phyloP scores from a whole-genome alignment of 495 filamentous ascomycete species.

The Geopyxis carbonaria region DNA sequence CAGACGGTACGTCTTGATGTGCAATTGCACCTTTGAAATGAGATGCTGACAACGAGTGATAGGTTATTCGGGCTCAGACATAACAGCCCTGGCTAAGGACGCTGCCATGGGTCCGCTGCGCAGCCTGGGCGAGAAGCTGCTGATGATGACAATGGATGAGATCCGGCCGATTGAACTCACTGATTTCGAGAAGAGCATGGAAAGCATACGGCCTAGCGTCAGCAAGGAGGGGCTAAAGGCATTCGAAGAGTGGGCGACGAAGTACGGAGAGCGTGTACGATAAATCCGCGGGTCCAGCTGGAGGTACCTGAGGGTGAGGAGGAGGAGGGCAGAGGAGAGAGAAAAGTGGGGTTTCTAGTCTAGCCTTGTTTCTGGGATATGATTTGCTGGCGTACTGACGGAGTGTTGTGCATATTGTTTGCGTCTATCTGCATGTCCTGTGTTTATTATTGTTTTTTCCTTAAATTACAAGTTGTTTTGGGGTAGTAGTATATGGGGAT shows the following conservation, averaged over 20 bases:
- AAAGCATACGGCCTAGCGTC: slow-evolving; percentile 80
- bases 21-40: slow-evolving; percentile 2
- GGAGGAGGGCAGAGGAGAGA: neutral
- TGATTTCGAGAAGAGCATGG: slow-evolving; percentile 75
- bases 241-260: slow-evolving; percentile 86
- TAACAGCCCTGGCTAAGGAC: slow-evolving; percentile 93
- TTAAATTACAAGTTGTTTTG: no score
- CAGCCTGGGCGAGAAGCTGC: slow-evolving; percentile 72
- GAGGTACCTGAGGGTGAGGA: neutral
- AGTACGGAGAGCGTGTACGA: slow-evolving; percentile 83
- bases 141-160: slow-evolving; percentile 83
- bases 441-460: no score
- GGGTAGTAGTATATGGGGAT: no score
- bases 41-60: slow-evolving; percentile 7
- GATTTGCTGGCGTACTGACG: no score
- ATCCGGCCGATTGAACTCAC: slow-evolving; percentile 68
- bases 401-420: no score
- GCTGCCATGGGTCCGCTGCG: slow-evolving; percentile 95
- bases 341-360: neutral
- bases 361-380: no score
- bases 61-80: slow-evolving; percentile 96
- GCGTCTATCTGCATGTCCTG: no score
- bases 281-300: no score
- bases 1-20: slow-evolving; percentile 63
- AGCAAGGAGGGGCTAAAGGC: slow-evolving; percentile 62